Evolutionary conservation across 1,284 basidiomycete genomes (phyloP).

Genomic region (Rhodotorula sp.): DNA sequence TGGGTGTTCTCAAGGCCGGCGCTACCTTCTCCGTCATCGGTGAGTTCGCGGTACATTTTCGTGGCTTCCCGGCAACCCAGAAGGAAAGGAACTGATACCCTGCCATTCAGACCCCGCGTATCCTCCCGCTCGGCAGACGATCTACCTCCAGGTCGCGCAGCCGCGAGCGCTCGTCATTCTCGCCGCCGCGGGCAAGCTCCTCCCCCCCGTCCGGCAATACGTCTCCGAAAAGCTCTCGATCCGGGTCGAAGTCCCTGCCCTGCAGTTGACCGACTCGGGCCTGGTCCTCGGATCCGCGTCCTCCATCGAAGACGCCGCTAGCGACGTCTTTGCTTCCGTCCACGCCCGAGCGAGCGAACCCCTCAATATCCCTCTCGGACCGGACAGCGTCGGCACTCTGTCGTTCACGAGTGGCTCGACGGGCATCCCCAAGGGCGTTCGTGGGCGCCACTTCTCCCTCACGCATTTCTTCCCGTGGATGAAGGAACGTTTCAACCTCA

Average conservation of each 20-base stretch:
- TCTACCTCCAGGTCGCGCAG: slow-evolving; percentile 90
- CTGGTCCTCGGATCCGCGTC: slow-evolving; percentile 65
- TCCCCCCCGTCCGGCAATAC: slow-evolving; percentile 79
- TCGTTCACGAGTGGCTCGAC: slow-evolving; percentile 98
- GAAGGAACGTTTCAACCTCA: slow-evolving; percentile 80
- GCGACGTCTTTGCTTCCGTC: slow-evolving; percentile 56
- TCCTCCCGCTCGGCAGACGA: slow-evolving; percentile 88
- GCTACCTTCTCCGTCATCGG: slow-evolving; percentile 98
- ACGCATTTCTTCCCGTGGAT: slow-evolving; percentile 99
- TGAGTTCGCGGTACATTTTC: slow-evolving; percentile 45
- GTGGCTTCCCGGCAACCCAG: not conserved
- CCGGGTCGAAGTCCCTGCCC: slow-evolving; percentile 87
- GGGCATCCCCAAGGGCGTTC: slow-evolving; percentile 96
- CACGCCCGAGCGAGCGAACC: slow-evolving; percentile 57
- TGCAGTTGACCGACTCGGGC: slow-evolving; percentile 68
- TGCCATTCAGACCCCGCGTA: slow-evolving; percentile 80
- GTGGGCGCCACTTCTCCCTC: slow-evolving; percentile 89
- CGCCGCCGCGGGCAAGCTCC: slow-evolving; percentile 82
- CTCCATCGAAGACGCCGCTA: slow-evolving; percentile 37
- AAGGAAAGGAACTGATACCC: not conserved
- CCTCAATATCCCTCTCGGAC: slow-evolving; percentile 81
- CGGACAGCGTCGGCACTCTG: slow-evolving; percentile 90
- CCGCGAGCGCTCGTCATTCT: slow-evolving; percentile 92
- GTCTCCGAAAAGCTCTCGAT: slow-evolving; percentile 77
- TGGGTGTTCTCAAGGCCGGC: slow-evolving; percentile 95